Conservation (phyloP, 2,329 filamentous ascomycete species). For the Colletotrichum sp. region DNA sequence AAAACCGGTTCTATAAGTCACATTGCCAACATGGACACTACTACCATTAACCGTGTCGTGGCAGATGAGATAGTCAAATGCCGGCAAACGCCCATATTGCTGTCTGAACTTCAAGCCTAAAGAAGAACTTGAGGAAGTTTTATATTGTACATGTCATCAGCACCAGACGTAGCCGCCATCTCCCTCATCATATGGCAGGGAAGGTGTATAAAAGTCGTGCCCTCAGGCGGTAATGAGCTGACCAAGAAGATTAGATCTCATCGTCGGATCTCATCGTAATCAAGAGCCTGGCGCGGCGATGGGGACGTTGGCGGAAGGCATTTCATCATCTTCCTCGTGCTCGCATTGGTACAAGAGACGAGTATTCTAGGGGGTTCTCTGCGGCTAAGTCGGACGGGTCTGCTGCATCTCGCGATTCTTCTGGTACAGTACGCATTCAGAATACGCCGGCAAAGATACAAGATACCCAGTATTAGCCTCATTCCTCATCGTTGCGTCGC, state of each 20-base stretch:
- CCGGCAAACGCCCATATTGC: too few species aligned
- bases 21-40: accelerated
- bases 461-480: accelerated
- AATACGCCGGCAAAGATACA: accelerated
- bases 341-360: background rate
- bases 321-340: accelerated
- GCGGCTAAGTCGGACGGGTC: too few species aligned
- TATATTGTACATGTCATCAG: background rate
- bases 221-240: background rate
- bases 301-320: accelerated
- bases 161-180: accelerated
- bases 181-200: background rate
- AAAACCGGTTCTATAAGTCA: accelerated
- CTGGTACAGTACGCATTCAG: background rate
- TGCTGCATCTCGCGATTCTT: background rate
- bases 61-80: background rate
- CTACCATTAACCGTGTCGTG: background rate
- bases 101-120: too few species aligned
- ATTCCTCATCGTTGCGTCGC: background rate
- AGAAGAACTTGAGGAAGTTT: background rate
- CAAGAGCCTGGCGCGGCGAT: accelerated
- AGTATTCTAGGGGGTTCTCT: background rate
- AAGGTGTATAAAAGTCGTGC: background rate
- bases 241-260: background rate
- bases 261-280: too few species aligned